Evolutionary conservation across 352 stramenopile genomes (phyloP), one percentile per base, ranked within the genome.

Genomic region (Phytophthora vignae): DNA sequence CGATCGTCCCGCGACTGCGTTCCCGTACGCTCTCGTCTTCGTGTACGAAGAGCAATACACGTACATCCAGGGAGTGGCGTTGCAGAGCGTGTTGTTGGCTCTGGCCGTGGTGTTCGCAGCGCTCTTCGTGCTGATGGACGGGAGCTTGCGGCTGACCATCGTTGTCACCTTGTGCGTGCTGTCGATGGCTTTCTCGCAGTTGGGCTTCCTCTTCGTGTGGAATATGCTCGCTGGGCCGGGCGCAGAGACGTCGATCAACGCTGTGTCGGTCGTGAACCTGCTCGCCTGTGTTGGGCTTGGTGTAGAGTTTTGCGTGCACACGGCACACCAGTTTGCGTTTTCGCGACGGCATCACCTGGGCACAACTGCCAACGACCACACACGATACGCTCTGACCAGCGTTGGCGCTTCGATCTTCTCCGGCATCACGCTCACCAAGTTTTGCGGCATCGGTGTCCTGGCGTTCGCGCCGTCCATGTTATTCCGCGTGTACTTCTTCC

Each of bases 1-100:
- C 14, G 52, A 52, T 54, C 52, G 50, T 56, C 11, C 58, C 48
- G 57, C 63, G 44, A 73, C 69, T 14, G 89, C 90, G 12, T 98
- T 97, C 60, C 90, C 91, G 15, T 98, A 98, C 73, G 91, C 86
- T 52, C 75, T 98, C 38, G 95, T 94, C 49, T 97, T 97, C 69
- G 90, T 97, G 17, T 98, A 92, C 68, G 96, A 97, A 68, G 93
- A 98, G 61, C 93, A 98, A 74, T 98, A 97, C 80, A 86, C 83
- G 55, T 96, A 94, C 67, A 98, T 98, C 66, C 90, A 97, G 63
- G 92, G 92, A 31, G 78, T 97, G 6, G 92, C 90, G 19, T 61
- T 98, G 36, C 87, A 96, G 66, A 97, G 90, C 71, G 76, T 98
- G 6, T 53, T 95, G 15, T 73, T 98, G 15, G 90, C 90, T 7